Conservation (phyloP, 176 grass and related monocot species). For the Cenchrus fungigraminus region DNA sequence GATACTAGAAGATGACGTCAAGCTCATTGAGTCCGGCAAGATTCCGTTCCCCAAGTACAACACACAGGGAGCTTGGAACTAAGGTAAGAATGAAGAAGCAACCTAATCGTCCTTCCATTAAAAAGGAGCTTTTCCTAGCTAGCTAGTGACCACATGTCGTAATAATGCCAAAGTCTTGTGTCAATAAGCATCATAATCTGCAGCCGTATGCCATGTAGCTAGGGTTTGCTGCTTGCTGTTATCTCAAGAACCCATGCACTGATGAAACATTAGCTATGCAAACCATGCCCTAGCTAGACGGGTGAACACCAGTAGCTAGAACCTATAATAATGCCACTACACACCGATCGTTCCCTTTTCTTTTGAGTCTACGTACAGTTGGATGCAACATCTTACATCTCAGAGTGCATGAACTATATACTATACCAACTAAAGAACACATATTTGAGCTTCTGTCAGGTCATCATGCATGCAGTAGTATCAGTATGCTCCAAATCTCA, state of each 20-base stretch:
- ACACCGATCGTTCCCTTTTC: not conserved
- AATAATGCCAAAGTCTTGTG: constrained; percentile 6
- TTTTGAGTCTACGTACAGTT: not conserved
- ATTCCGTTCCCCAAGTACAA: constrained; percentile 78
- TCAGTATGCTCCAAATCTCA: constrained; percentile 3
- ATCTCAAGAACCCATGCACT: not conserved
- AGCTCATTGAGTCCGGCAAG: constrained; percentile 56
- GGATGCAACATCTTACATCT: constrained; percentile 1
- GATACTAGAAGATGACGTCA: constrained; percentile 61
- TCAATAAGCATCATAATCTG: not conserved
- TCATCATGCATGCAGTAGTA: not conserved
- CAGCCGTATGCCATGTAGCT: not conserved
- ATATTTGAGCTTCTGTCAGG: constrained; percentile 7
- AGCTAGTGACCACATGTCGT: not conserved
- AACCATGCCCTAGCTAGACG: constrained; percentile 29
- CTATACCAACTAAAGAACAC: not conserved
- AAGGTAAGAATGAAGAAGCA: constrained; percentile 2
- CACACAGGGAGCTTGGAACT: constrained; percentile 48
- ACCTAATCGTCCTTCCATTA: not conserved
- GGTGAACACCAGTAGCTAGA: not conserved
- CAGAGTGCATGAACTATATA: constrained; percentile 1
- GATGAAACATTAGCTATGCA: constrained; percentile 20
- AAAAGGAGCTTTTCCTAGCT: not conserved
- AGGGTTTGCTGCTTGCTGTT: not conserved
- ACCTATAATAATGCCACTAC: not conserved